A percentile compares a stretch with the other conserved stretches of the same genome.
Conservation (phyloP, 306 rosid species). For the Castanea crenata region DNA sequence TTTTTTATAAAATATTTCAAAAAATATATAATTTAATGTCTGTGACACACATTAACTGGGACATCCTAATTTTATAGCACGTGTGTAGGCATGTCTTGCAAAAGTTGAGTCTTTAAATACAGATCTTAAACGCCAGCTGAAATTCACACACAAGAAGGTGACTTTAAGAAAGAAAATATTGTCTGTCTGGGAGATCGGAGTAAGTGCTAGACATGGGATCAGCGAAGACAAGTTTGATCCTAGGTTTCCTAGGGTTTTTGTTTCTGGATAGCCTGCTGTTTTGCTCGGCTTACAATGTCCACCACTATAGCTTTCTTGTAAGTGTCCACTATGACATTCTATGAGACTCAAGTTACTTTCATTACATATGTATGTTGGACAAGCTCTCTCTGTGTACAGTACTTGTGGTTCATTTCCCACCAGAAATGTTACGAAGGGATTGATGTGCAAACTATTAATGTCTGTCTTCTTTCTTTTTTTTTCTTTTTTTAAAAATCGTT, state of each 20-base stretch:
- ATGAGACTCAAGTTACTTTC: too few relatives aligned
- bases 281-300: slow-evolving; percentile 19
- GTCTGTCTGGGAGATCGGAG: neutral
- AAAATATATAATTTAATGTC: too few relatives aligned
- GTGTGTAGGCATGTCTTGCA: neutral
- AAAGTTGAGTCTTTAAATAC: neutral
- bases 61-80: too few relatives aligned
- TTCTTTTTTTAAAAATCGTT: neutral
- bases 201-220: neutral
- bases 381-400: neutral
- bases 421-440: neutral
- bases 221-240: slow-evolving; percentile 4
- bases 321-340: neutral
- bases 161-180: neutral
- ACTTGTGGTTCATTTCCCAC: neutral
- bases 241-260: slow-evolving; percentile 1
- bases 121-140: neutral
- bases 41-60: too few relatives aligned
- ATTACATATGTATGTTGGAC: too few relatives aligned
- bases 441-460: neutral
- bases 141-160: neutral
- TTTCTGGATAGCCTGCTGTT: neutral
- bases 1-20: too few relatives aligned
- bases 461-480: neutral
- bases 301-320: slow-evolving; percentile 22